Evolutionary conservation across 768 basidiomycete genomes (phyloP), one percentile per base, ranked within the genome.

Genomic region (Lyophyllum atratum): DNA sequence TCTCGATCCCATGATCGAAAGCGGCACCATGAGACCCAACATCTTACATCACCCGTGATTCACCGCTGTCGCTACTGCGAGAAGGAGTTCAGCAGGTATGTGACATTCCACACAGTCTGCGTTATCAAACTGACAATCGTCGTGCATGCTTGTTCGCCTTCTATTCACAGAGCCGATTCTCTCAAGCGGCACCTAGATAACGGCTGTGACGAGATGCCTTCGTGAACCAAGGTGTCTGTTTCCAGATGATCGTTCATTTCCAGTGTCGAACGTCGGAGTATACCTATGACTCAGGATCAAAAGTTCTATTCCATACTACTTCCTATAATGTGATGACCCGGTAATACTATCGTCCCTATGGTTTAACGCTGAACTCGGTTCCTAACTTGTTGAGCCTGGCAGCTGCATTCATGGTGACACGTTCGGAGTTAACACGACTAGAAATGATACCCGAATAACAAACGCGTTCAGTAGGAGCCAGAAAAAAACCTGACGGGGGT

Each of bases 111-210:
- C 29, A 21, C 43, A 15, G 44, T 49, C 29, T 55, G 5, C 22
- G 21, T 52, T 39, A 56, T 53, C 46, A 45, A 28, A 45, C 42
- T 58, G 51, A 59, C 62, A 63, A 31, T 55, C 33, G 40, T 47
- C 34, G 29, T 43, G 44, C n/a, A 28, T 43, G 44, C n/a, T 51
- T 56, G 28, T 46, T 53, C 47, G 40, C 31, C 52, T 58, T 58
- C 39, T 39, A 25, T 56, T 55, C 50, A 39, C 52, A 68, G 66
- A 55, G 66, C 66, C 29, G 66, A 68, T 47, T 92, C 91, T 56
- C 77, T 92, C 61, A 93, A 92, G 73, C 80, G 91, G 68, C 91
- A 93, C 72, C 64, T 88, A 52, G 90, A 92, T 76, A 90, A 91
- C 63, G 90, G 90, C 49, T 67, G 66, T 58, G 66, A 66, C 53